These are phyloP conservation scores for Globisporangium apiculatum DNA, from an alignment of 352 stramenopile species.

Conservation along the genomic window DNA sequence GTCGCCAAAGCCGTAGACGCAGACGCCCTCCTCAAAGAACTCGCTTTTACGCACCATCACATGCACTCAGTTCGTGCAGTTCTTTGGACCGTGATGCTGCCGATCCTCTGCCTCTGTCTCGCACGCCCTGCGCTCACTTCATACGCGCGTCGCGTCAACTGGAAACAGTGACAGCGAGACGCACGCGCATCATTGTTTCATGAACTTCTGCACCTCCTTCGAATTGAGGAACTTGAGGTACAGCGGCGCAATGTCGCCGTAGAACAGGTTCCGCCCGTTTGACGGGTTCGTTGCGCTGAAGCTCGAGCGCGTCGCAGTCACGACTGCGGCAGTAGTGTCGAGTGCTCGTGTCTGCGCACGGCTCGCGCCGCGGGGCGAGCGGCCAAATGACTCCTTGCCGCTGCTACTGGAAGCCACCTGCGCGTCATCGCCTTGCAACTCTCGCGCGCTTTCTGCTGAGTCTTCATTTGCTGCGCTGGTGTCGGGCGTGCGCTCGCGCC, in stretches of 20 bases:
- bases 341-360: background rate
- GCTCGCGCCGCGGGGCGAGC: background rate
- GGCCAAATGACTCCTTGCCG: constrained; percentile 1
- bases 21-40: background rate
- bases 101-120: background rate
- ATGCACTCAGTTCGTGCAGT: no score
- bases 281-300: constrained; percentile 6
- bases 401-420: background rate
- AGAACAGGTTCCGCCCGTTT: constrained; percentile 43
- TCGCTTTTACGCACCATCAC: no score
- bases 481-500: background rate
- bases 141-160: no score
- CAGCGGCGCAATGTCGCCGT: constrained; percentile 64
- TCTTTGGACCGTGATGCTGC: no score
- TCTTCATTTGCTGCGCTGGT: background rate
- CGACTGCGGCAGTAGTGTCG: background rate
- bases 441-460: background rate
- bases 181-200: constrained; percentile 23
- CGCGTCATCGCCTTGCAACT: background rate
- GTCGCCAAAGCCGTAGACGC: background rate
- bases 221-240: constrained; percentile 74
- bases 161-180: no score
- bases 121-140: background rate
- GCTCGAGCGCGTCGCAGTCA: background rate
- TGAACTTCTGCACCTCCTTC: constrained; percentile 48